Evolutionary conservation across 179 eudicot genomes (phyloP).

Genomic region (Silene coronaria): DNA sequence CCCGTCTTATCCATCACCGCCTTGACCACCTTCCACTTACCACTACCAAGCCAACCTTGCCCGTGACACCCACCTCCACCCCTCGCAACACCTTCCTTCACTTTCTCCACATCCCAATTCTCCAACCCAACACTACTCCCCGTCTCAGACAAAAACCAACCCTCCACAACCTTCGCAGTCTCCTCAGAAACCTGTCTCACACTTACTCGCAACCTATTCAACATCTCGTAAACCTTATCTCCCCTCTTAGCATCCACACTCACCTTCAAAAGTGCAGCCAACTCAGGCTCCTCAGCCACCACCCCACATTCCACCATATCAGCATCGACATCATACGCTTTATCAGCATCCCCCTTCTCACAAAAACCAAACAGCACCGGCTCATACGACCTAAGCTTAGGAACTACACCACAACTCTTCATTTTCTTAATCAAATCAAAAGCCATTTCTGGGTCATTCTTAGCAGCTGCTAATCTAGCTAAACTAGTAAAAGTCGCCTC

Average conservation of each 20-base stretch:
- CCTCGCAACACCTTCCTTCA: conserved; percentile 58
- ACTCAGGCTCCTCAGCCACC: conserved; percentile 62
- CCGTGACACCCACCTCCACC: conserved; percentile 99
- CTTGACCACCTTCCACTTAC: conserved; percentile 66
- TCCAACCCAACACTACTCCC: conserved; percentile 53
- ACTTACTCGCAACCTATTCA: conserved; percentile 56
- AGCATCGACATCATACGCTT: conserved; percentile 65
- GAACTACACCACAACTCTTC: conserved; percentile 49
- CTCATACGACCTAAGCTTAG: conserved; percentile 75
- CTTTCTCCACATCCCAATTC: conserved; percentile 60
- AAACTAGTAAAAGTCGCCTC: conserved; percentile 87
- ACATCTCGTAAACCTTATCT: conserved; percentile 72
- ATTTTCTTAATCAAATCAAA: conserved; percentile 70
- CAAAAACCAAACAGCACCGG: conserved; percentile 84
- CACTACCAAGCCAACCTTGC: conserved; percentile 91
- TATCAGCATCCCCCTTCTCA: conserved; percentile 51
- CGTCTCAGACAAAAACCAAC: conserved; percentile 32
- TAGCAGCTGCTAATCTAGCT: conserved; percentile 70
- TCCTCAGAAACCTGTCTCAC: conserved; percentile 87
- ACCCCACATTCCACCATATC: conserved; percentile 75
- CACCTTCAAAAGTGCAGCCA: conserved; percentile 61
- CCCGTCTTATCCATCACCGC: conserved; percentile 59
- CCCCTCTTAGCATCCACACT: conserved; percentile 45
- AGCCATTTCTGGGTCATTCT: conserved; percentile 76
- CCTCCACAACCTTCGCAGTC: conserved; percentile 47